Base-by-base conservation (phyloP, 1,284 basidiomycete species). In the Sporisorium exsertum region DNA sequence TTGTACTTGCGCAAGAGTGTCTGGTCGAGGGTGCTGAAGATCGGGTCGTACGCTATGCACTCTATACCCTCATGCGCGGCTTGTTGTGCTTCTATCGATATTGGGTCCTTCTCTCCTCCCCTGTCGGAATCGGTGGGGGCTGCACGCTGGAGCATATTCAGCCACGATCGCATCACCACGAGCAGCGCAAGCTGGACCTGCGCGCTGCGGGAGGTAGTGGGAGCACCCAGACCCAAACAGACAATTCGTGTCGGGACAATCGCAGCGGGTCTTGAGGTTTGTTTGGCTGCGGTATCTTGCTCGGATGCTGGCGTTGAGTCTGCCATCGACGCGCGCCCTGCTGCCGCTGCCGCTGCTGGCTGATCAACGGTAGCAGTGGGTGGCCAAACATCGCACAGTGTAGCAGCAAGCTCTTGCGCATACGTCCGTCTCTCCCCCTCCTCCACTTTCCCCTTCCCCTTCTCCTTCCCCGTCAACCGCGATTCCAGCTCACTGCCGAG, bases 181-280 rank as follows among this genome's bases (percentile, higher is more conserved):
- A 77, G 26, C 7, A 77, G 35, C 4, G 69, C 74, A 0, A 77
- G 49, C 35, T 77, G 74, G 7, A 77, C 57, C 42, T 77, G 74
- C 4, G 74, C 69, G 15, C 56, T 51, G 2, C 64, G 49, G 0
- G 61, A 68, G 0, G 33, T 52, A 1, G 51, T 49, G 0, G 64
- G 68, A 2, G 68, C 62, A 2, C 73, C 73, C 2, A 76, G 20
- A 5, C 73, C 73, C 2, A 76, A 27, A 22, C 68, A 71, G 0
- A 76, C 52, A 22, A 77, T 77, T 5, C 45, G 45, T 5, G 16
- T 10, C 0, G 73, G 65, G 1, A 64, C 10, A 13, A 33, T 20
- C 8, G 61, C 33, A 35, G 37, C 20, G 13, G 26, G 10, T 32
- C n/a, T 51, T 16, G 50, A 20, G 15, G 5, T 50, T 27, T 13